These are phyloP conservation scores for Globisporangium emineosum DNA, from an alignment of 352 stramenopile genomes.

Conservation along the genomic window DNA sequence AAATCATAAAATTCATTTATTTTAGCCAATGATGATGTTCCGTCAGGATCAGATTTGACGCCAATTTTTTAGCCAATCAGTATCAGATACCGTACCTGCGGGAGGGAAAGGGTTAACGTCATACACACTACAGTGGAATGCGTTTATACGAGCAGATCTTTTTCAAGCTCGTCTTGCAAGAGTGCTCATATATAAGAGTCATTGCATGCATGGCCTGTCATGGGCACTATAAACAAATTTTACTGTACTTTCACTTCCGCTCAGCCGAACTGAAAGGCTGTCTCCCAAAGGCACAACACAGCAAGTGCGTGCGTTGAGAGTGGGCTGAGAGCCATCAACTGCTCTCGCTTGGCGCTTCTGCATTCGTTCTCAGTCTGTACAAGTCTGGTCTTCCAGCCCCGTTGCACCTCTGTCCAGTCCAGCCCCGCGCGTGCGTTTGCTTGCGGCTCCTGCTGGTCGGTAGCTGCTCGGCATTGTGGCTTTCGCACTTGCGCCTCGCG, in stretches of 20 bases:
- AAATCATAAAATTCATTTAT: background rate
- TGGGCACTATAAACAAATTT: background rate
- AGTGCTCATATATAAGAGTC: no score
- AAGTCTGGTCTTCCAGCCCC: no score
- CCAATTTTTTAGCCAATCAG: background rate
- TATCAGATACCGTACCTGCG: background rate
- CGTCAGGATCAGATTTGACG: no score
- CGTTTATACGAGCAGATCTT: no score
- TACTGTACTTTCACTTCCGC: background rate
- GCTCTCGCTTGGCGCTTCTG: background rate
- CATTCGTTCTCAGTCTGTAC: no score
- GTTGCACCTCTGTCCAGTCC: background rate
- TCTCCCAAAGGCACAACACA: background rate
- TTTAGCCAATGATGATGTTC: background rate
- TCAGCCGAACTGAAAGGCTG: background rate
- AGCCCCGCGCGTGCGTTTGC: background rate
- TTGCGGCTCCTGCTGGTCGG: background rate
- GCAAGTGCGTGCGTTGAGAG: background rate
- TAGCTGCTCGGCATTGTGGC: background rate
- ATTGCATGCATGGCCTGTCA: no score
- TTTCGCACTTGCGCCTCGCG: background rate
- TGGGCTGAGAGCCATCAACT: background rate
- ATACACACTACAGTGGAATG: background rate
- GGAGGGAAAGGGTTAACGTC: background rate
- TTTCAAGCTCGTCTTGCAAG: no score